These are phyloP conservation scores for Suillus bovinus DNA, from an alignment of 768 basidiomycete species.

Conservation along the genomic window DNA sequence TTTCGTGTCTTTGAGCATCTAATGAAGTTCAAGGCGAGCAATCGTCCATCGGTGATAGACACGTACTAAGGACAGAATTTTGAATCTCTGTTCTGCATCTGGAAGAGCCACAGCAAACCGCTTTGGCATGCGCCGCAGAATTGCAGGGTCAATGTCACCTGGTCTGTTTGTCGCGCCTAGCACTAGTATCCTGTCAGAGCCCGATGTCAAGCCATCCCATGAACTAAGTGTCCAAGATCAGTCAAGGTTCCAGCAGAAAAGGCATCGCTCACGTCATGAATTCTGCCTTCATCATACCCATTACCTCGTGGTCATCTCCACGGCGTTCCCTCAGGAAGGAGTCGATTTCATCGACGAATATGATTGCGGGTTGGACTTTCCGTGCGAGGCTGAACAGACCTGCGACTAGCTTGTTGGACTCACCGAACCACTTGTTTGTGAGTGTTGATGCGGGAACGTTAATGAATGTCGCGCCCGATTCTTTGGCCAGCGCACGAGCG, in stretches of 20 bases:
- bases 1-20: slow-evolving; percentile 86
- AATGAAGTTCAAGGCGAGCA: not conserved
- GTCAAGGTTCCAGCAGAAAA: slow-evolving; percentile 10
- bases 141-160: slow-evolving; percentile 85
- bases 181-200: slow-evolving; percentile 80
- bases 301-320: slow-evolving; percentile 93
- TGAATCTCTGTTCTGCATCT: slow-evolving; percentile 71
- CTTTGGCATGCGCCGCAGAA: slow-evolving; percentile 97
- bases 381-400: slow-evolving; percentile 91
- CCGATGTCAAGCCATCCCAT: slow-evolving; percentile 93
- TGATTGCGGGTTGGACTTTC: slow-evolving; percentile 93
- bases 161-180: slow-evolving; percentile 96
- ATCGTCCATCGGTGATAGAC: not conserved
- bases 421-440: slow-evolving; percentile 84
- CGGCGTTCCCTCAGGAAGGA: slow-evolving; percentile 89
- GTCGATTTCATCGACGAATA: slow-evolving; percentile 99
- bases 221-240: slow-evolving; percentile 45
- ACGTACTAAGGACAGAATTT: slow-evolving; percentile 79
- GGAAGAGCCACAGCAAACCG: slow-evolving; percentile 88
- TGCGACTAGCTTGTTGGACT: slow-evolving; percentile 93
- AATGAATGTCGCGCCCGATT: slow-evolving; percentile 96
- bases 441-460: slow-evolving; percentile 76
- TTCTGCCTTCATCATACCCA: slow-evolving; percentile 98
- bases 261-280: slow-evolving; percentile 76
- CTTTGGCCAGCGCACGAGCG: slow-evolving; percentile 97